Evolutionary conservation across 2,329 filamentous ascomycete genomes (phyloP).

Genomic region (Emmonsiellopsis sp.): DNA sequence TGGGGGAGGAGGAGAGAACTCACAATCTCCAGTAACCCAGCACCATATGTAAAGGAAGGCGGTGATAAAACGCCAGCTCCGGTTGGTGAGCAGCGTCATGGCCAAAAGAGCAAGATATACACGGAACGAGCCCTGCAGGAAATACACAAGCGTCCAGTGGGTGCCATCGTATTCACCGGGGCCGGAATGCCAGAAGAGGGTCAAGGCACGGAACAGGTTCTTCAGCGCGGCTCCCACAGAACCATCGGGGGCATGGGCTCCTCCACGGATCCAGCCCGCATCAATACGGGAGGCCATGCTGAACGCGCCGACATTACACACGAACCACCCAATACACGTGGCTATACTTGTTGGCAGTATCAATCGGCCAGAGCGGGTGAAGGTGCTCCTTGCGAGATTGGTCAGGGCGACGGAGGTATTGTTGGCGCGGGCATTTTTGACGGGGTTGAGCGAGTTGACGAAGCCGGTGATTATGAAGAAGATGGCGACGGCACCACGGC

Average conservation of each 20-base stretch:
- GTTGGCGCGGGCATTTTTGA: constrained; percentile 15
- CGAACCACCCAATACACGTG: constrained; percentile 16
- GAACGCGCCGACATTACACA: constrained; percentile 17
- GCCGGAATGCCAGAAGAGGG: constrained; percentile 27
- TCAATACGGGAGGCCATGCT: constrained; percentile 14
- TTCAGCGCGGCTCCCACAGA: constrained; percentile 10
- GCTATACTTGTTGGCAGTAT: constrained; percentile 17
- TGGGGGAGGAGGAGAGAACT: constrained; percentile 2
- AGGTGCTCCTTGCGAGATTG: constrained; percentile 15
- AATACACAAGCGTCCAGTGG: constrained; percentile 35
- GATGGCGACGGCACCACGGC: constrained; percentile 17
- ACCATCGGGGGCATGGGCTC: constrained; percentile 8
- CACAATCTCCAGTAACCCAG: constrained; percentile 21
- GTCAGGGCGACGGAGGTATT: constrained; percentile 15
- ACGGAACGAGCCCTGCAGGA: constrained; percentile 32
- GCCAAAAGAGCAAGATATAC: constrained; percentile 35
- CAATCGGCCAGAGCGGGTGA: constrained; percentile 15
- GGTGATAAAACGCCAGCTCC: constrained; percentile 26
- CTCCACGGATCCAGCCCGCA: constrained; percentile 16
- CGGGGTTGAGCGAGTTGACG: constrained; percentile 19
- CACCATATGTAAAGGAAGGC: constrained; percentile 29
- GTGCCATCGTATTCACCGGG: constrained; percentile 33
- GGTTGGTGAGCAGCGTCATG: constrained; percentile 28
- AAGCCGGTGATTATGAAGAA: constrained; percentile 24
- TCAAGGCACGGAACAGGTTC: constrained; percentile 13